Base-by-base conservation (phyloP, 495 filamentous ascomycete species). In the Penicillium subrubescens region DNA sequence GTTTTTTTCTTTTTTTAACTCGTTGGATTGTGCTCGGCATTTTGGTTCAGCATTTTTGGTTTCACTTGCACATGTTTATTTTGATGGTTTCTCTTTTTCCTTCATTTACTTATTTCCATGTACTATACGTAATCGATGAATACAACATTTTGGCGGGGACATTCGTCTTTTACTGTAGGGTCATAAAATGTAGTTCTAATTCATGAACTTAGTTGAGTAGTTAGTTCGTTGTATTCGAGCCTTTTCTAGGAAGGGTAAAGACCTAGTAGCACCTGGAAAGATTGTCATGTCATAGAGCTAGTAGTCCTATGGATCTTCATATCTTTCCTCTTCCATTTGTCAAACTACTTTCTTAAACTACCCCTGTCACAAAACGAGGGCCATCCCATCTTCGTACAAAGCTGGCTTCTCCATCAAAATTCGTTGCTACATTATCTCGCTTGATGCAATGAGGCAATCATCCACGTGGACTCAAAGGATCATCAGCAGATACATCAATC, bases 81-180 rank as follows among this genome's bases (percentile, higher is more conserved):
- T 62, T 55, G 37, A 58, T 58, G 54, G 54, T n/a, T 55, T 55
- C 4, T 21, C 65, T 58, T 52, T 68, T 66, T 66, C 70, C 27
- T 27, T 53, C 7, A 1, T 33, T 69, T 70, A 70, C 66, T 73
- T 73, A 71, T 73, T 77, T 74, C 69, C 68, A 74, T 79, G 77
- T 79, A 79, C 75, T 74, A 79, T 79, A 79, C 73, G 77, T 78
- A 76, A 78, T 78, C 73, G 48, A 70, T 73, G 73, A 75, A 70
- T 73, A 71, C 72, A 75, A 68, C 62, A 72, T 73, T 71, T 55
- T 77, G 75, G 76, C 75, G 75, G 77, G 67, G 67, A 70, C 43
- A 57, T 60, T 35, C 8, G n/a, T 58, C 35, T 33, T 43, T 19
- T 23, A 7, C 2, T 31, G 27, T 52, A 33, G 23, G 23, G n/a